Conservation (phyloP, 495 filamentous ascomycete species). For the Podospora pseudopauciseta region DNA sequence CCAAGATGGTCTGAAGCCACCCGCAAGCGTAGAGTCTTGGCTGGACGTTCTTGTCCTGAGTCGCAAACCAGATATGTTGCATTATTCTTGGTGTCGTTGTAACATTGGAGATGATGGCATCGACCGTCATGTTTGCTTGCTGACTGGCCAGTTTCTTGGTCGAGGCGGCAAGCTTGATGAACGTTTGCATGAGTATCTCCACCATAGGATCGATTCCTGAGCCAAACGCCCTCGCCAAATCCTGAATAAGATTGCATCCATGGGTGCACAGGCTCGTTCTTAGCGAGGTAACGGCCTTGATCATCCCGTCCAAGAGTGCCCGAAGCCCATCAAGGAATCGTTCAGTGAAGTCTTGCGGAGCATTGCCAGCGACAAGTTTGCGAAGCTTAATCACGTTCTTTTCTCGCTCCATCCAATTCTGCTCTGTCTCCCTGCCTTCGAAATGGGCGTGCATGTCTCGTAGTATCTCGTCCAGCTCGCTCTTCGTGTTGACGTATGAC, state of each 20-base stretch:
- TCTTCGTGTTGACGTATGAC: slow-evolving; percentile 69
- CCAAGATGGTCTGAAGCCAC: slow-evolving; percentile 81
- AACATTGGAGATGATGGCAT: slow-evolving; percentile 69
- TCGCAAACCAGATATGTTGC: slow-evolving; percentile 75
- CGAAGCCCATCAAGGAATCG: slow-evolving; percentile 67
- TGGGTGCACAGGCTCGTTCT: slow-evolving; percentile 85
- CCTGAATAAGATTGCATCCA: slow-evolving; percentile 80
- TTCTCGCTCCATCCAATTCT: slow-evolving; percentile 86
- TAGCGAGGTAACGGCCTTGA: slow-evolving; percentile 82
- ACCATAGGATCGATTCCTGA: slow-evolving; percentile 82
- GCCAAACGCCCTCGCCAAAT: slow-evolving; percentile 71
- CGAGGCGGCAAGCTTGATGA: slow-evolving; percentile 80
- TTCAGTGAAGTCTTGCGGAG: slow-evolving; percentile 67
- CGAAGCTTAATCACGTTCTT: slow-evolving; percentile 72
- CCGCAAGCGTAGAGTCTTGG: slow-evolving; percentile 71
- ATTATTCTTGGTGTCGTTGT: slow-evolving; percentile 75
- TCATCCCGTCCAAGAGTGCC: slow-evolving; percentile 75
- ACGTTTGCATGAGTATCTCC: slow-evolving; percentile 81
- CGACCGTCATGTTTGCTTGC: slow-evolving; percentile 70
- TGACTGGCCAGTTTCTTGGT: slow-evolving; percentile 89
- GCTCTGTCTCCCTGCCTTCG: slow-evolving; percentile 84
- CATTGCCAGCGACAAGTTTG: slow-evolving; percentile 78
- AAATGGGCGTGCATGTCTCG: slow-evolving; percentile 75
- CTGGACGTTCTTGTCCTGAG: slow-evolving; percentile 87
- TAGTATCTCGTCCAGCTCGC: slow-evolving; percentile 81